phyloP scores from a whole-genome alignment of 768 basidiomycete species.

The Boletus sp. region DNA sequence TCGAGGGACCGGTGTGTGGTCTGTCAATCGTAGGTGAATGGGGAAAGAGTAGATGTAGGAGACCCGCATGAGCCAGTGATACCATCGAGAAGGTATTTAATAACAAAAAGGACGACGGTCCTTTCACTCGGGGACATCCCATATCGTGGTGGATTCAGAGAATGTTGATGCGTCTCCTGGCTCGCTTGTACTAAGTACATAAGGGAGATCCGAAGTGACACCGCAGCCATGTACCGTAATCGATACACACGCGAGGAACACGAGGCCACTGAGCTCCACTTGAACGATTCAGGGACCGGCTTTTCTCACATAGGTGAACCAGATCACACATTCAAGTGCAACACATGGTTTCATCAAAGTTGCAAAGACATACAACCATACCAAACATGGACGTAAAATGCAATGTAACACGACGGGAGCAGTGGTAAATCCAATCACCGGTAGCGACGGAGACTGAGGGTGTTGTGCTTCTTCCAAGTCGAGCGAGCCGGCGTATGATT shows the following conservation, averaged over 20 bases:
- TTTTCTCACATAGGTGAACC: background rate
- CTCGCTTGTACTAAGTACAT: background rate
- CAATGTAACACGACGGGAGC: constrained; percentile 6
- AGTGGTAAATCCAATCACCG: constrained; percentile 45
- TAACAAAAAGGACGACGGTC: constrained; percentile 7
- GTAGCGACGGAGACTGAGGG: constrained; percentile 86
- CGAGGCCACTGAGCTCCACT: constrained; percentile 13
- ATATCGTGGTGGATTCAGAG: constrained; percentile 12
- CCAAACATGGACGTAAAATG: constrained; percentile 27
- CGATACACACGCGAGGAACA: constrained; percentile 18
- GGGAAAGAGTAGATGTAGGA: constrained; percentile 3
- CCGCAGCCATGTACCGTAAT: constrained; percentile 20
- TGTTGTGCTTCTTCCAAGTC: constrained; percentile 99
- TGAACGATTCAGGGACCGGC: background rate
- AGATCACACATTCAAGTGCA: background rate
- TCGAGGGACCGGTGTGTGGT: constrained; percentile 8
- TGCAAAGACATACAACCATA: constrained; percentile 22
- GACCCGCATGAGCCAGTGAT: constrained; percentile 13
- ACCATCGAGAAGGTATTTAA: constrained; percentile 14
- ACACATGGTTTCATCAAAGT: constrained; percentile 12
- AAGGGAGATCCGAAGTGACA: constrained; percentile 2
- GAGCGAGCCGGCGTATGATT: constrained; percentile 89
- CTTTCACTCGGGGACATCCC: constrained; percentile 8
- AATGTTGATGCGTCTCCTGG: background rate
- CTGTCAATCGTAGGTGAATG: background rate